Evolutionary conservation across 2,329 filamentous ascomycete species (phyloP).

Genomic region (Dothiorella sarmentorum): DNA sequence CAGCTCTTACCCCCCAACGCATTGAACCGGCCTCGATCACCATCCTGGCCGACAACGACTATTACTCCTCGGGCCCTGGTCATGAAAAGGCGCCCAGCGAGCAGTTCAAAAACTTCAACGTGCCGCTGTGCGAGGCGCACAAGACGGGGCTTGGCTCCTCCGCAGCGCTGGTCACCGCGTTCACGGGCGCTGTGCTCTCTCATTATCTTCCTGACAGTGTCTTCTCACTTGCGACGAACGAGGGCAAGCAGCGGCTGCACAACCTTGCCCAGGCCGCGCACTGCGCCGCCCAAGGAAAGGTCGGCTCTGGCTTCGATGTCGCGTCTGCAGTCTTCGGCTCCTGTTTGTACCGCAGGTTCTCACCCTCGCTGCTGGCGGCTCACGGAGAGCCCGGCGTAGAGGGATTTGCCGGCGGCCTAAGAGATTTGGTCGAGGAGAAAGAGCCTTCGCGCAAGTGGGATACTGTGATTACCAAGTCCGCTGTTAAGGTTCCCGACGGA

Average conservation of each 20-base stretch:
- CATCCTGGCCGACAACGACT: conserved; percentile 92
- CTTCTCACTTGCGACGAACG: conserved; percentile 57
- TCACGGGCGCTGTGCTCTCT: conserved; percentile 72
- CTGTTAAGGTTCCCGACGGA: conserved; percentile 67
- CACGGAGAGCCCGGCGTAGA: conserved; percentile 62
- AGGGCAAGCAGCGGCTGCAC: conserved; percentile 65
- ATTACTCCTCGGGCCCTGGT: conserved; percentile 66
- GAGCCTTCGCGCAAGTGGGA: conserved; percentile 64
- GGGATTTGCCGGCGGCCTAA: conserved; percentile 65
- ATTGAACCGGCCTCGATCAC: conserved; percentile 70
- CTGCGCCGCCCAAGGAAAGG: conserved; percentile 93
- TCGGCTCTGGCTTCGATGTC: conserved; percentile 94
- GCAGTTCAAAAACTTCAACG: conserved; percentile 74
- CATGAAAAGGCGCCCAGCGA: conserved; percentile 25
- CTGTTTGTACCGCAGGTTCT: conserved; percentile 90
- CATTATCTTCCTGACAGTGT: conserved; percentile 62
- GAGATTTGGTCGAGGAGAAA: conserved; percentile 62
- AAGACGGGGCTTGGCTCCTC: conserved; percentile 96
- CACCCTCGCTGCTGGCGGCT: conserved; percentile 65
- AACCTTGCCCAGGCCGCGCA: conserved; percentile 93
- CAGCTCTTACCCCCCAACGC: conserved; percentile 44
- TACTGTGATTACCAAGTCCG: conserved; percentile 67
- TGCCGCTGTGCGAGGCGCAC: conserved; percentile 73
- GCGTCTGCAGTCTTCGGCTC: conserved; percentile 90
- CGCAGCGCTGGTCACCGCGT: conserved; percentile 84